phyloP scores from a whole-genome alignment of 257 asterid genomes.

The Haberlea rhodopensis region DNA sequence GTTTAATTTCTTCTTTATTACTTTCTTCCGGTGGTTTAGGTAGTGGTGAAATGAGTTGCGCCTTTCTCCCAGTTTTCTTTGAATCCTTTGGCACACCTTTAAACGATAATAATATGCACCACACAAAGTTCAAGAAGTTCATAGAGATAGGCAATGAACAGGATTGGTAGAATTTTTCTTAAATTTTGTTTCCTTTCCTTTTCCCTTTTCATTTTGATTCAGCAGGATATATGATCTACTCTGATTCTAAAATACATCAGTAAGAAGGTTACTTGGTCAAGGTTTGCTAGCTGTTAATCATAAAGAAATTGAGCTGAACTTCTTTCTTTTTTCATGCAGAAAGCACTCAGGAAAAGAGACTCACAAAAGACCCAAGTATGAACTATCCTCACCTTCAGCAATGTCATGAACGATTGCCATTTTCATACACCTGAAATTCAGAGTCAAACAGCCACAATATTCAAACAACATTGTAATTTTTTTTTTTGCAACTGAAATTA shows the following conservation, averaged over 20 bases:
- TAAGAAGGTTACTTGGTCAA: background rate
- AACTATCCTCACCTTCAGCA: constrained; percentile 72
- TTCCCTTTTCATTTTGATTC: no score
- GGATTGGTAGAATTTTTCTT: no score
- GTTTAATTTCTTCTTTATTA: no score
- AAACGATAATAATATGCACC: background rate
- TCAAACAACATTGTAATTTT: background rate
- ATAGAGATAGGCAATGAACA: no score
- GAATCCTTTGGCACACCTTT: no score
- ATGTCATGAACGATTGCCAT: constrained; percentile 95
- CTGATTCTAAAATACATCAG: background rate
- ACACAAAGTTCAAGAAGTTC: background rate
- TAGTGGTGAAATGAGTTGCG: no score
- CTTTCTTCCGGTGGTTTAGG: no score
- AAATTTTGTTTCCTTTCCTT: no score
- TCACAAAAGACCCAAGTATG: constrained; percentile 1
- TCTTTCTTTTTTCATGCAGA: constrained; percentile 1
- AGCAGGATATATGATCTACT: no score
- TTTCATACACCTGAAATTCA: constrained; percentile 72
- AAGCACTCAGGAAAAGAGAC: background rate
- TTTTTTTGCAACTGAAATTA: background rate
- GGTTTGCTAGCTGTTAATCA: background rate
- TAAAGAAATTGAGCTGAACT: background rate
- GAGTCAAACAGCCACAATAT: constrained; percentile 14
- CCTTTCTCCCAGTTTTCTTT: no score